Conservation (phyloP, 2,329 filamentous ascomycete species). For the Boeremia exigua region DNA sequence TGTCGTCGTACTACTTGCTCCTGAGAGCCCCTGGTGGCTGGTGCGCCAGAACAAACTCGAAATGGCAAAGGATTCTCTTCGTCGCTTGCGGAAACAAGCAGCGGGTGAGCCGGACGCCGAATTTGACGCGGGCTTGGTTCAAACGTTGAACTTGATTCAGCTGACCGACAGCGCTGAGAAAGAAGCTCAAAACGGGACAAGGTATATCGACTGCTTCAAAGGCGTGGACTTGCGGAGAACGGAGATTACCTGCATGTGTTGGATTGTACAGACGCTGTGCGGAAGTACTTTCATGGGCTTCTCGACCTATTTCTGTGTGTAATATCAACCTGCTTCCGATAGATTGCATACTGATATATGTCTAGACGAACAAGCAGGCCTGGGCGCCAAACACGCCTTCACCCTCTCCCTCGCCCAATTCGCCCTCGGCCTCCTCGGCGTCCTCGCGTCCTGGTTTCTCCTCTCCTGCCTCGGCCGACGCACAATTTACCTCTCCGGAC, state of each 20-base stretch:
- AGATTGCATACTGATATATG: too few relatives aligned
- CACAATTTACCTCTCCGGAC: slow-evolving; percentile 72
- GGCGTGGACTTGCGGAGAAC: slow-evolving; percentile 79
- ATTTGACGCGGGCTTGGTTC: slow-evolving; percentile 2
- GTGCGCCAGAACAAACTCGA: slow-evolving; percentile 66
- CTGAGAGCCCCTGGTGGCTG: slow-evolving; percentile 76
- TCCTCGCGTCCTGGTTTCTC: slow-evolving; percentile 77
- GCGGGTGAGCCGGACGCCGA: slow-evolving; percentile 14
- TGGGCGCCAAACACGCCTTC: slow-evolving; percentile 60
- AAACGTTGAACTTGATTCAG: slow-evolving; percentile 67
- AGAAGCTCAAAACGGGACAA: slow-evolving; percentile 67
- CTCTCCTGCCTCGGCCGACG: slow-evolving; percentile 80
- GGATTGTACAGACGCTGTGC: slow-evolving; percentile 50
- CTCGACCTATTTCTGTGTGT: slow-evolving; percentile 50
- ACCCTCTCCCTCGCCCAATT: slow-evolving; percentile 68
- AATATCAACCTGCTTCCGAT: too few relatives aligned
- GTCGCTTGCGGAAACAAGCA: slow-evolving; percentile 17
- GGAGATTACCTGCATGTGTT: slow-evolving; percentile 64
- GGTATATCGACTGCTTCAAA: slow-evolving; percentile 81
- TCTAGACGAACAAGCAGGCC: slow-evolving; percentile 26
- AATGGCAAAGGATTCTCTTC: slow-evolving; percentile 60
- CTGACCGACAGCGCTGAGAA: slow-evolving; percentile 81
- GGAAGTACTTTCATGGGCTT: slow-evolving; percentile 32
- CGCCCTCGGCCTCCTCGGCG: slow-evolving; percentile 49
- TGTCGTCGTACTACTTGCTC: slow-evolving; percentile 68